Evolutionary conservation across 2,329 filamentous ascomycete genomes (phyloP).

Genomic region (Plenodomus tracheiphilus): DNA sequence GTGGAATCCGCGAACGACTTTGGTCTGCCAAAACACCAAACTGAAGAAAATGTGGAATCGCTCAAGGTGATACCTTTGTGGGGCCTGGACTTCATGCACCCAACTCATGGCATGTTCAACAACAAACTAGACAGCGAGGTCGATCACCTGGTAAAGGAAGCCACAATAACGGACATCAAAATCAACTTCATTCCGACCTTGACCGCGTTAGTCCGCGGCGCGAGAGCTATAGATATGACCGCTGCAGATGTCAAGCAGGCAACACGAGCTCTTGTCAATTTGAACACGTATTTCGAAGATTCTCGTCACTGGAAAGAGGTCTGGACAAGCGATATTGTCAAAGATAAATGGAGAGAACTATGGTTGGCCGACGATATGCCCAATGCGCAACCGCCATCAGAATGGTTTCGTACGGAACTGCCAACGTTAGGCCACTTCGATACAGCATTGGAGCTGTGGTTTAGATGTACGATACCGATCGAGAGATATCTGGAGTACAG

Average conservation of each 20-base stretch:
- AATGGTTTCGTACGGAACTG: slow-evolving; percentile 52
- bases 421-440: slow-evolving; percentile 53
- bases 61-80: slow-evolving; percentile 49
- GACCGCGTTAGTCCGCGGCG: slow-evolving; percentile 46
- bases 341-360: slow-evolving; percentile 50
- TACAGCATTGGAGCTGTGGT: slow-evolving; percentile 52
- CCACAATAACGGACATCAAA: slow-evolving; percentile 43
- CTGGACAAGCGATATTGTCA: slow-evolving; percentile 53
- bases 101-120: slow-evolving; percentile 47
- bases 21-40: slow-evolving; percentile 49
- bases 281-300: slow-evolving; percentile 51
- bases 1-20: slow-evolving; percentile 50
- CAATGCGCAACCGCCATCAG: slow-evolving; percentile 46
- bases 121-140: slow-evolving; percentile 48
- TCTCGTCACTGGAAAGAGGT: slow-evolving; percentile 52
- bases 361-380: slow-evolving; percentile 52
- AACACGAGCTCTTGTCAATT: slow-evolving; percentile 46
- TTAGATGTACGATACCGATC: slow-evolving; percentile 40
- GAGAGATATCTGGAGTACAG: not conserved
- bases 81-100: slow-evolving; percentile 49
- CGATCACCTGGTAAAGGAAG: slow-evolving; percentile 40
- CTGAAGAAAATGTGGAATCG: slow-evolving; percentile 49
- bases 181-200: slow-evolving; percentile 47
- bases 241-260: slow-evolving; percentile 46
- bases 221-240: slow-evolving; percentile 44